phyloP scores from a whole-genome alignment of 2,329 filamentous ascomycete species.

The Ciborinia camelliae region DNA sequence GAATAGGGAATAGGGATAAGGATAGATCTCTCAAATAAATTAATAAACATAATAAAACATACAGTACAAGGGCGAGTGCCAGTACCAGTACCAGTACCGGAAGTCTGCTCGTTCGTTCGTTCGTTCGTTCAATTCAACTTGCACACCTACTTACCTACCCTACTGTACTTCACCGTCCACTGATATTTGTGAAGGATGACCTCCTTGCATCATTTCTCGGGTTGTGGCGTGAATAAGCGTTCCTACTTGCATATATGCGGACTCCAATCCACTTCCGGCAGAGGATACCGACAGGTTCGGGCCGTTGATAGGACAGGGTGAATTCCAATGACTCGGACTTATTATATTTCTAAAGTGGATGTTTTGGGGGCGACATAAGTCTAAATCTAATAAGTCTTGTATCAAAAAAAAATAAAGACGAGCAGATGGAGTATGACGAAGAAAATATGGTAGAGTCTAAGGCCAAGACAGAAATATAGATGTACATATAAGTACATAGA shows the following conservation, averaged over 20 bases:
- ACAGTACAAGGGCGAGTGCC: too few species aligned
- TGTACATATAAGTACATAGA: background rate
- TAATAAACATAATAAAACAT: constrained; percentile 35
- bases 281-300: constrained; percentile 33
- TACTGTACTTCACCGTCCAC: constrained; percentile 17
- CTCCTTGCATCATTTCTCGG: constrained; percentile 26
- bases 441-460: background rate
- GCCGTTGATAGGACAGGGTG: constrained; percentile 31
- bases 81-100: too few species aligned
- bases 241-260: constrained; percentile 34
- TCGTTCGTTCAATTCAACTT: too few species aligned
- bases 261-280: constrained; percentile 23
- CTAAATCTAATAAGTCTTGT: too few species aligned
- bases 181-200: constrained; percentile 20
- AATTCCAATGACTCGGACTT: constrained; percentile 23
- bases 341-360: constrained; percentile 7
- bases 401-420: constrained; percentile 6
- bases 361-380: constrained; percentile 10
- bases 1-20: too few species aligned
- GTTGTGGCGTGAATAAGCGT: constrained; percentile 30
- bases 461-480: background rate
- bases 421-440: background rate
- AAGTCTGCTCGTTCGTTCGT: constrained; percentile 28
- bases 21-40: constrained; percentile 30
- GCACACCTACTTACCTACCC: constrained; percentile 15